Evolutionary conservation across 179 eudicot genomes (phyloP).

Genomic region (Gypsophila paniculata): DNA sequence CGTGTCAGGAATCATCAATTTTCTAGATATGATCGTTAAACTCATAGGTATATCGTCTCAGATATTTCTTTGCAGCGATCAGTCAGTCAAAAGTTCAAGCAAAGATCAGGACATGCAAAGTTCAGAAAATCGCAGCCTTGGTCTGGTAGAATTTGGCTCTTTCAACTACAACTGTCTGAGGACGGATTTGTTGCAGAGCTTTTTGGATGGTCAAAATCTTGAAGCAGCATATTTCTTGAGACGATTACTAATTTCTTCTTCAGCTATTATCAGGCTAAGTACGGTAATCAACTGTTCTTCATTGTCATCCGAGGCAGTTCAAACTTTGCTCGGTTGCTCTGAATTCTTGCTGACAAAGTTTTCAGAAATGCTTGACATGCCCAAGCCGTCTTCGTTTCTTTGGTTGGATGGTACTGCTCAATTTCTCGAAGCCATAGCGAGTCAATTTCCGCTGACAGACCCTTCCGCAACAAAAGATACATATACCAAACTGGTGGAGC

Average conservation of each 20-base stretch:
- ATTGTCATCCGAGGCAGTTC: slow-evolving; percentile 38
- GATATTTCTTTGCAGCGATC: slow-evolving; percentile 28
- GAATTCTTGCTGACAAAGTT: slow-evolving; percentile 51
- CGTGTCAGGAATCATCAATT: slow-evolving; percentile 37
- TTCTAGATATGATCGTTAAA: slow-evolving; percentile 38
- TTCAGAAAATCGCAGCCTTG: slow-evolving; percentile 20
- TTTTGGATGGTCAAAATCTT: slow-evolving; percentile 54
- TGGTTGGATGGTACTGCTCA: slow-evolving; percentile 68
- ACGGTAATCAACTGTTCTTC: slow-evolving; percentile 44
- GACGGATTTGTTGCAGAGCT: slow-evolving; percentile 42
- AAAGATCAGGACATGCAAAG: slow-evolving; percentile 25
- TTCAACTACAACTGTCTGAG: slow-evolving; percentile 31
- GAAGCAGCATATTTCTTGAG: slow-evolving; percentile 64
- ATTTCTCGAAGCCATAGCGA: slow-evolving; percentile 73
- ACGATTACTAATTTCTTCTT: slow-evolving; percentile 62
- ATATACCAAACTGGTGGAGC: slow-evolving; percentile 53
- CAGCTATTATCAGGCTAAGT: slow-evolving; percentile 66
- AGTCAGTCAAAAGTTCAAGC: slow-evolving; percentile 15
- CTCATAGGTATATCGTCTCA: slow-evolving; percentile 30
- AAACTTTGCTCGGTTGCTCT: slow-evolving; percentile 49
- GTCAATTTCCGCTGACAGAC: slow-evolving; percentile 40
- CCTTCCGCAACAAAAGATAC: slow-evolving; percentile 37
- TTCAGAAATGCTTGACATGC: slow-evolving; percentile 35
- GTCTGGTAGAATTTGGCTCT: slow-evolving; percentile 35
- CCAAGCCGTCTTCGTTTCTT: slow-evolving; percentile 40